Evolutionary conservation across 371 early-diverging fungal genomes (phyloP), one percentile per base, ranked within the genome.

Genomic region (Batkoa obscura): DNA sequence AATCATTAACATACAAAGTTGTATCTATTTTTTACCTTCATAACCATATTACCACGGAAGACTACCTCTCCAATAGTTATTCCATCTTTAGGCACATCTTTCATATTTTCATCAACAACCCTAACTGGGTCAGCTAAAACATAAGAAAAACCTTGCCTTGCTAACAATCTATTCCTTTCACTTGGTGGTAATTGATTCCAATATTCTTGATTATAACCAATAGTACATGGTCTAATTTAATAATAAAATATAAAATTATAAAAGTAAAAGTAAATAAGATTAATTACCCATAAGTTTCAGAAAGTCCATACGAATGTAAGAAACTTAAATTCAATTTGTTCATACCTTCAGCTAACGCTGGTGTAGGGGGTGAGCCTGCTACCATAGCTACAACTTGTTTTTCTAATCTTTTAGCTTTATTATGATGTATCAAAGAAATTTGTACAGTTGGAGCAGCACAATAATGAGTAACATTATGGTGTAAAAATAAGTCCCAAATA

Each of bases 361-460:
- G 68, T 0, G 77, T 72, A 10, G 81, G 70, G 0, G 78, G 71
- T 0, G 81, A 76, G 2, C 79, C 81, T 50, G 69, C 80, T 43
- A 75, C 72, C 43, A 72, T 72, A 1, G 72, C 73, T 1, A 58
- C 64, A 12, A 82, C 71, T 35, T 68, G 58, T 30, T 63, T 64
- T 13, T 60, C 56, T 0, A 79, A 60, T 50, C 66, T 63, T 30
- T 38, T 12, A 3, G 79, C 79, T 37, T 65, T 56, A 9, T 66
- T 65, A 59, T 82, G 75, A 53, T 74, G 70, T 23, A 74, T 74
- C 4, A 80, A 65, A 58, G 74, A 74, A 34, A 74, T 75, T 62
- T 79, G 78, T 31, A 82, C 78, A 2, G 83, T 82, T 3, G 83
- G 83, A 1, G 83, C 80, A 0, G 73, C 80, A 57, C 72, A 70